A percentile compares a stretch with the other conserved stretches of the same genome.
Conservation (phyloP, 208 protist genomes). For the Chromosphaera perkinsii region DNA sequence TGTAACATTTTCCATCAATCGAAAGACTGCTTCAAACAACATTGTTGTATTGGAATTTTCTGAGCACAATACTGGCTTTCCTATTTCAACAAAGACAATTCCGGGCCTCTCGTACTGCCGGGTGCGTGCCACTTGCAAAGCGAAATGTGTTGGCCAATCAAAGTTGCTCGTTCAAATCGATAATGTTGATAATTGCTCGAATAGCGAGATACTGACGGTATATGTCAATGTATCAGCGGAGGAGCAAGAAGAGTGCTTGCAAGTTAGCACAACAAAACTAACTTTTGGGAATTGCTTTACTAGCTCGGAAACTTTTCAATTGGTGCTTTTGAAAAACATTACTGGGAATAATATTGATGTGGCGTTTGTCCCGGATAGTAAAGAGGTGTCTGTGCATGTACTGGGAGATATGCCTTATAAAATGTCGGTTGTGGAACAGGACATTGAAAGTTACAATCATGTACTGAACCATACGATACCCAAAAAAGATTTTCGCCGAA, state of each 20-base stretch:
- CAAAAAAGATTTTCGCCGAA: constrained; percentile 1
- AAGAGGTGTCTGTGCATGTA: neutral
- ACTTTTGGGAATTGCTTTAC: neutral
- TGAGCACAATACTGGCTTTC: no score
- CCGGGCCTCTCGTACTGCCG: no score
- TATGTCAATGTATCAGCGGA: neutral
- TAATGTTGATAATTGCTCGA: no score
- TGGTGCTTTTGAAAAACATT: neutral
- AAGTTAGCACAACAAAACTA: neutral
- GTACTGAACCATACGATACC: neutral
- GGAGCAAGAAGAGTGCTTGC: no score
- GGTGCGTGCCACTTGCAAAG: no score
- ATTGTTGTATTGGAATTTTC: no score
- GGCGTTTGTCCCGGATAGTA: neutral
- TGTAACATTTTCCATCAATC: no score
- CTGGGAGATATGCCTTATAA: neutral
- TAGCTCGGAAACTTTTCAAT: neutral
- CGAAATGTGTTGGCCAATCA: no score
- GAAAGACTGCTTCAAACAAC: no score
- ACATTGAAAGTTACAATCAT: neutral
- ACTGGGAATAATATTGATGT: neutral
- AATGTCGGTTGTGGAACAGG: neutral
- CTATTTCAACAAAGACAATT: no score
- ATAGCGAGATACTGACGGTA: no score
- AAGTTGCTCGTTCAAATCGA: no score